phyloP scores from a whole-genome alignment of 192 early-diverging fungal species.

The Linderina pennispora region DNA sequence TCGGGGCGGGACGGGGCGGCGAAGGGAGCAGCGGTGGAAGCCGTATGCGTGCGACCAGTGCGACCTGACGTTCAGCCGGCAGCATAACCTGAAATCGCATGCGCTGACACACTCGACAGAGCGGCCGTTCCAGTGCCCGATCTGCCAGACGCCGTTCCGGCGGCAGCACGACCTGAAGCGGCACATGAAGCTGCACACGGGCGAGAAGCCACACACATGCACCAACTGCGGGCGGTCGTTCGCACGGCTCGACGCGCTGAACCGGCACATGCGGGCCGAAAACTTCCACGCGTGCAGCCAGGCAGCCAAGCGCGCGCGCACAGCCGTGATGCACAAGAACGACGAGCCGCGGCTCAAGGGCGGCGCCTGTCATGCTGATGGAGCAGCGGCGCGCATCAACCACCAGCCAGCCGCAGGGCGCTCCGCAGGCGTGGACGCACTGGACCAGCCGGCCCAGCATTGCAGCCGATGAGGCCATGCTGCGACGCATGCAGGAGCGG shows the following conservation, averaged over 20 bases:
- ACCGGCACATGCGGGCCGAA: conserved; percentile 62
- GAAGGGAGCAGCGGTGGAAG: too few relatives aligned
- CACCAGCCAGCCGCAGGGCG: conserved; percentile 14
- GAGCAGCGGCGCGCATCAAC: conserved; percentile 36
- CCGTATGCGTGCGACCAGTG: conserved; percentile 54
- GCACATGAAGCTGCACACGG: conserved; percentile 74
- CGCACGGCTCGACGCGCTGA: conserved; percentile 75
- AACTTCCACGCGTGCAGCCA: conserved; percentile 51
- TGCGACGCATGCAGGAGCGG: conserved; percentile 42
- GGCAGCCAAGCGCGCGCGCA: conserved; percentile 49
- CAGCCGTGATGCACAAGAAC: conserved; percentile 6
- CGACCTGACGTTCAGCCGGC: conserved; percentile 63
- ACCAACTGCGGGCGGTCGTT: conserved; percentile 70
- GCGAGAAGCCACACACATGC: conserved; percentile 70
- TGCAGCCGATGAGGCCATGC: conserved; percentile 46
- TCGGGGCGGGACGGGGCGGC: too few relatives aligned
- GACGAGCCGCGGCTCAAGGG: conserved; percentile 20
- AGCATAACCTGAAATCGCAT: conserved; percentile 75
- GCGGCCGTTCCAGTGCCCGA: conserved; percentile 60
- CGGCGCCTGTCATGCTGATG: conserved; percentile 13
- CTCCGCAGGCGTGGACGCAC: conserved; percentile 20
- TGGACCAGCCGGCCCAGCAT: conserved; percentile 46
- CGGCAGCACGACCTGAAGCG: conserved; percentile 90
- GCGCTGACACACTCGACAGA: conserved; percentile 68
- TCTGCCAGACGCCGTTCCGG: conserved; percentile 75